Evolutionary conservation across 129 eudicot genomes (phyloP).

Genomic region (sunflower (Helianthus annuus)): DNA sequence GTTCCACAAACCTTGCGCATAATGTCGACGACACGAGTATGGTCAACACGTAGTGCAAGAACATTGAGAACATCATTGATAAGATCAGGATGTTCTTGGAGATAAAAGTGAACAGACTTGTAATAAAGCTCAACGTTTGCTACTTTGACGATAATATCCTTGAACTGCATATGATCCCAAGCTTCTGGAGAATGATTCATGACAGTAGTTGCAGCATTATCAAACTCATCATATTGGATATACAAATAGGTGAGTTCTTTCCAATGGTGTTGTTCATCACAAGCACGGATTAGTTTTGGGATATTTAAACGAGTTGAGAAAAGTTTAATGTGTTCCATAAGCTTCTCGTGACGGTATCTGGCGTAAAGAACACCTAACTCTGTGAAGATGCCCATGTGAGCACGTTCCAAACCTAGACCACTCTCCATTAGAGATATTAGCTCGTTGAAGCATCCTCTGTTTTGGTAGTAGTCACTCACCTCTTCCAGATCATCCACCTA

Average conservation of each 20-base stretch:
- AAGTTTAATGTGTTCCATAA: constrained; percentile 94
- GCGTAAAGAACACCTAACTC: constrained; percentile 97
- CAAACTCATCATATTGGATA: constrained; percentile 93
- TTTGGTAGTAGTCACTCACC: constrained; percentile 90
- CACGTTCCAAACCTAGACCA: constrained; percentile 97
- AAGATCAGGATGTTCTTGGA: constrained; percentile 96
- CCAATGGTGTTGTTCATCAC: constrained; percentile 99
- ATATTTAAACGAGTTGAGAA: constrained; percentile 94
- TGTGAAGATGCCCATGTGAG: constrained; percentile 98
- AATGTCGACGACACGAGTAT: constrained; percentile 95
- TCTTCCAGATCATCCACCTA: constrained; percentile 98
- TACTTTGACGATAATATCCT: constrained; percentile 87
- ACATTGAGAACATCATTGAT: constrained; percentile 92
- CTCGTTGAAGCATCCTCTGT: constrained; percentile 97
- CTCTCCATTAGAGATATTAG: constrained; percentile 97
- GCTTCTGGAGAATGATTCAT: constrained; percentile 99
- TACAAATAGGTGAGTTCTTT: constrained; percentile 82
- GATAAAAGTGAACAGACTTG: constrained; percentile 94
- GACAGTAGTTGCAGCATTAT: constrained; percentile 93
- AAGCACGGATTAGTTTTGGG: constrained; percentile 94
- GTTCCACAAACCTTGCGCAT: constrained; percentile 79
- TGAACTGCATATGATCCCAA: constrained; percentile 99
- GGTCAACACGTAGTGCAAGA: constrained; percentile 95
- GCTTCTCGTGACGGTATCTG: constrained; percentile 95
- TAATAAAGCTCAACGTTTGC: constrained; percentile 94